These are phyloP conservation scores for Petunia secreta DNA, from an alignment of 257 asterid genomes.

Conservation along the genomic window DNA sequence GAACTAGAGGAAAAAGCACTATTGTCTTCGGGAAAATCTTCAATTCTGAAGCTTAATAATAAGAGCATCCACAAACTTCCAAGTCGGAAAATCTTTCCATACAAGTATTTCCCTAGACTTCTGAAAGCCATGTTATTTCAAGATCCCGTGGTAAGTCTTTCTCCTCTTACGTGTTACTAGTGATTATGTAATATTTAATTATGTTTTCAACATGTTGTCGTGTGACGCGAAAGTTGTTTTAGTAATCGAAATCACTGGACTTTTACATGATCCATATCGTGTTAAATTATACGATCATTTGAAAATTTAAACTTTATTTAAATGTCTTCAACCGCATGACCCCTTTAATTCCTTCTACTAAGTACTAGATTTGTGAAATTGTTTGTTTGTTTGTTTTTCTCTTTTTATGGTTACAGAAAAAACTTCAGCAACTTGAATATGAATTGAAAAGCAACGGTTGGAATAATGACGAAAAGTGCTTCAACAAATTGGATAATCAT, in stretches of 20 bases:
- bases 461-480: conserved; percentile 13
- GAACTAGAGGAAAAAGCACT: not conserved
- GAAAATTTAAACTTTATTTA: too few relatives aligned
- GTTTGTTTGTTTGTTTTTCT: not conserved
- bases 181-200: not conserved
- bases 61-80: not conserved
- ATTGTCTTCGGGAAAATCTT: not conserved
- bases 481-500: conserved; percentile 23
- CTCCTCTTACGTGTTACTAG: not conserved
- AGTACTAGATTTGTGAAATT: not conserved
- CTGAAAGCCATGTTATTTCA: conserved; percentile 16
- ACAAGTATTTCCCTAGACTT: conserved; percentile 24
- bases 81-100: not conserved
- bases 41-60: not conserved
- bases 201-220: too few relatives aligned
- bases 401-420: conserved; percentile 17
- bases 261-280: too few relatives aligned
- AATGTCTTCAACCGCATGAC: too few relatives aligned
- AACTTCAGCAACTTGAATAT: conserved; percentile 23
- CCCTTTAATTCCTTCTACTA: too few relatives aligned
- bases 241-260: too few relatives aligned
- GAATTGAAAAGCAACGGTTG: conserved; percentile 18
- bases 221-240: too few relatives aligned
- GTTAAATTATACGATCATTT: too few relatives aligned
- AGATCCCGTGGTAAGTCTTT: conserved; percentile 23